Percentiles rank a stretch among this genome's conserved stretches.
These are phyloP conservation scores for Thermomyces lanuginosus DNA, from an alignment of 2,329 filamentous ascomycete species.

Conservation along the genomic window DNA sequence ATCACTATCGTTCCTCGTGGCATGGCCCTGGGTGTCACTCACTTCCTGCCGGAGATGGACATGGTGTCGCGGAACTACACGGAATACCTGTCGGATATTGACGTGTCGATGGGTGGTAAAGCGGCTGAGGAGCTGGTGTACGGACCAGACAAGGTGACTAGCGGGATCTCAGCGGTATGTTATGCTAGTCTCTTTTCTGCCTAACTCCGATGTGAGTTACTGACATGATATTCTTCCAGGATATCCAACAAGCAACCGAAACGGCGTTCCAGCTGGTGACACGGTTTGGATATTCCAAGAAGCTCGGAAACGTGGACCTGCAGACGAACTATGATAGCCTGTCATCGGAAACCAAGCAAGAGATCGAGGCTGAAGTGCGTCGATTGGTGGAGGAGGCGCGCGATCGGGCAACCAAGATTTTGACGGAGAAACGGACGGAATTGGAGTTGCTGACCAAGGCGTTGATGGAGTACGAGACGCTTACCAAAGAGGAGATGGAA, in stretches of 20 bases:
- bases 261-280: conserved; percentile 81
- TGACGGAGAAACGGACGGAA: conserved; percentile 63
- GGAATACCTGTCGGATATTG: conserved; percentile 66
- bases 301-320: conserved; percentile 80
- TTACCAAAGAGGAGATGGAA: conserved; percentile 77
- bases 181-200: neutral
- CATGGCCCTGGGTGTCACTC: conserved; percentile 69
- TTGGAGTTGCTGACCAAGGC: conserved; percentile 78
- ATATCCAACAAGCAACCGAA: conserved; percentile 66
- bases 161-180: conserved; percentile 63
- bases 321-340: conserved; percentile 62
- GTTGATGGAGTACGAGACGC: conserved; percentile 83
- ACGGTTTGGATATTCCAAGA: conserved; percentile 71
- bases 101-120: conserved; percentile 69
- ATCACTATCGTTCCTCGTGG: conserved; percentile 92
- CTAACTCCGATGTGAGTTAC: conserved; percentile 1
- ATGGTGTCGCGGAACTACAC: conserved; percentile 76
- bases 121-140: conserved; percentile 82
- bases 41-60: conserved; percentile 77
- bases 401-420: conserved; percentile 51
- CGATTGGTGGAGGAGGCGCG: conserved; percentile 69
- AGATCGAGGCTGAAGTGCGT: conserved; percentile 80
- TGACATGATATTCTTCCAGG: conserved; percentile 31
- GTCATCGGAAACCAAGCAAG: conserved; percentile 68
- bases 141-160: conserved; percentile 79